Conservation (phyloP, 2,329 filamentous ascomycete genomes). For the Tolypocladium album region DNA sequence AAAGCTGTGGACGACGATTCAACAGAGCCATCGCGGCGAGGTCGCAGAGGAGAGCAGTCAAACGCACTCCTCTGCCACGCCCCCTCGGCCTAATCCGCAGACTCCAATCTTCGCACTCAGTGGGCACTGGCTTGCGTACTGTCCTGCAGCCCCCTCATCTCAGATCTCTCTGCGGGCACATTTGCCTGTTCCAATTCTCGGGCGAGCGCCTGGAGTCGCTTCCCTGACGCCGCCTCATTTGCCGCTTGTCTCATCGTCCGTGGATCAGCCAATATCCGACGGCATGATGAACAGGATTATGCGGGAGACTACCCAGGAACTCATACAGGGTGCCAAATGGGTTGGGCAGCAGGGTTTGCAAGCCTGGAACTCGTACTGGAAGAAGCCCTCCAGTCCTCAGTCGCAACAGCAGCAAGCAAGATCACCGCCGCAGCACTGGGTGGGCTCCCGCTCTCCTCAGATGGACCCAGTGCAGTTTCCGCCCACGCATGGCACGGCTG, state of each 20-base stretch:
- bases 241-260: conserved; percentile 53
- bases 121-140: conserved; percentile 68
- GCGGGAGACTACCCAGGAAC: conserved; percentile 67
- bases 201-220: conserved; percentile 44
- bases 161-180: conserved; percentile 58
- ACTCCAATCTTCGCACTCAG: conserved; percentile 59
- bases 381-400: conserved; percentile 34
- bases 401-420: conserved; percentile 19
- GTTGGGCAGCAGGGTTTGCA: conserved; percentile 67
- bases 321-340: conserved; percentile 66
- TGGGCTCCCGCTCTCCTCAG: conserved; percentile 30
- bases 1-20: conserved; percentile 86
- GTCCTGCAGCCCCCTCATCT: conserved; percentile 61
- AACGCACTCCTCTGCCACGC: conserved; percentile 20
- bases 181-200: conserved; percentile 44
- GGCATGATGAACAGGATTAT: conserved; percentile 67
- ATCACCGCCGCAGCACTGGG: conserved; percentile 39
- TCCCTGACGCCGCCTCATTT: conserved; percentile 59
- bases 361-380: conserved; percentile 75
- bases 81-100: conserved; percentile 34
- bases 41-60: conserved; percentile 35
- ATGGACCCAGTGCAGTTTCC: conserved; percentile 51
- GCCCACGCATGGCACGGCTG: conserved; percentile 58
- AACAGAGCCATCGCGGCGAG: conserved; percentile 44
- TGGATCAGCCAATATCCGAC: conserved; percentile 63